Base-by-base conservation (phyloP, 169 alveolate species). In the Plasmodium reichenowi region DNA sequence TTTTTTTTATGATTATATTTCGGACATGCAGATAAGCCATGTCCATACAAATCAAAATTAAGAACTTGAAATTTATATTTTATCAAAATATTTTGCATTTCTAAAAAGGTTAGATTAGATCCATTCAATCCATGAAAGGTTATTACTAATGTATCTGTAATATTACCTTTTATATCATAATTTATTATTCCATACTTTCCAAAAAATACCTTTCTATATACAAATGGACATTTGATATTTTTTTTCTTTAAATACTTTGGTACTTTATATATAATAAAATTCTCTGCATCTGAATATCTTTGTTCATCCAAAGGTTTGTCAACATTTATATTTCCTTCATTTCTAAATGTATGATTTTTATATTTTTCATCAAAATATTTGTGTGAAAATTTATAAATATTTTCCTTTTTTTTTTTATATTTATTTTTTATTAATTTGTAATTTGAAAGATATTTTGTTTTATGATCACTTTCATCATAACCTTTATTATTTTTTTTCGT, bases 51-150 rank as follows among this genome's bases (percentile, higher is more conserved):
- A 83, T 94, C 96, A 85, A 93, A 94, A 13, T 90, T 88, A n/a
- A 94, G 91, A 17, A 94, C 96, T 60, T 88, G 90, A 91, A 64
- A 94, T 43, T 88, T 92, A 43, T 90, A 74, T 66, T 71, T 54
- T 13, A 85, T 60, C 62, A 94, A 54, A n/a, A 92, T 93, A 20
- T 89, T 88, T 32, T 76, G 88, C 45, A 88, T 91, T 24, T 88
- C 91, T 26, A 90, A 88, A 75, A 94, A 94, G 26, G 96, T 93
- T 71, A 95, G 50, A 54, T 91, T 94, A 13, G 95, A 72, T 4
- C 96, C 96, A 73, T 93, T 94, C 47, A 92, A 83, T 43, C 96
- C 96, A 74, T 94, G 96, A 88, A 94, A 94, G 1, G 95, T 94
- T 24, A 94, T 74, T n/a, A 93, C 95, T 66, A 93, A 70, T 20